These are phyloP conservation scores for Trichophyton equinum DNA, from an alignment of 2,329 filamentous ascomycete species.

Conservation along the genomic window DNA sequence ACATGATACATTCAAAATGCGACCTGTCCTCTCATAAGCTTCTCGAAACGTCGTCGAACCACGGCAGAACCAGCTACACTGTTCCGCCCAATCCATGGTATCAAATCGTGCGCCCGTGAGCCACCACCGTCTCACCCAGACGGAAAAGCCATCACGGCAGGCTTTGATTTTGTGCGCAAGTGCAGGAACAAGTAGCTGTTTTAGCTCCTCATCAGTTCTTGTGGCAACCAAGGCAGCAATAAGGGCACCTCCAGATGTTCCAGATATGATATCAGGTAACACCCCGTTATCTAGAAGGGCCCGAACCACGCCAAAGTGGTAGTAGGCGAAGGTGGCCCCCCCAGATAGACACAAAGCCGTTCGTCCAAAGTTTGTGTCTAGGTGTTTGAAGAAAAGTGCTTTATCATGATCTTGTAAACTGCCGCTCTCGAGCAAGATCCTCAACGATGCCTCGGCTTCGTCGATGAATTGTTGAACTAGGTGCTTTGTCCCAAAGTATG, in stretches of 20 bases:
- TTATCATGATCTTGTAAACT: slow-evolving; percentile 62
- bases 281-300: slow-evolving; percentile 76
- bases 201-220: slow-evolving; percentile 81
- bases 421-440: slow-evolving; percentile 54
- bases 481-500: slow-evolving; percentile 95
- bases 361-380: slow-evolving; percentile 81
- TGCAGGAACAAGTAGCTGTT: slow-evolving; percentile 69
- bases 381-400: slow-evolving; percentile 68
- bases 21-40: slow-evolving; percentile 83
- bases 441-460: slow-evolving; percentile 48
- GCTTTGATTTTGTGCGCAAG: slow-evolving; percentile 75
- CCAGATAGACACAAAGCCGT: slow-evolving; percentile 89
- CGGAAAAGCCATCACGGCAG: slow-evolving; percentile 62
- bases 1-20: slow-evolving; percentile 90
- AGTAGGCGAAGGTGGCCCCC: slow-evolving; percentile 89
- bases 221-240: slow-evolving; percentile 80
- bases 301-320: slow-evolving; percentile 87
- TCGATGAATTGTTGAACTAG: slow-evolving; percentile 83
- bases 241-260: slow-evolving; percentile 85
- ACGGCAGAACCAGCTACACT: slow-evolving; percentile 77
- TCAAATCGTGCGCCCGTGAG: slow-evolving; percentile 88
- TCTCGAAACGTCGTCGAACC: slow-evolving; percentile 91
- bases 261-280: slow-evolving; percentile 87
- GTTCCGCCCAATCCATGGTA: slow-evolving; percentile 75
- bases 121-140: slow-evolving; percentile 79